These are phyloP conservation scores for Verticillium klebahnii DNA, from an alignment of 2,329 filamentous ascomycete genomes.

Conservation along the genomic window DNA sequence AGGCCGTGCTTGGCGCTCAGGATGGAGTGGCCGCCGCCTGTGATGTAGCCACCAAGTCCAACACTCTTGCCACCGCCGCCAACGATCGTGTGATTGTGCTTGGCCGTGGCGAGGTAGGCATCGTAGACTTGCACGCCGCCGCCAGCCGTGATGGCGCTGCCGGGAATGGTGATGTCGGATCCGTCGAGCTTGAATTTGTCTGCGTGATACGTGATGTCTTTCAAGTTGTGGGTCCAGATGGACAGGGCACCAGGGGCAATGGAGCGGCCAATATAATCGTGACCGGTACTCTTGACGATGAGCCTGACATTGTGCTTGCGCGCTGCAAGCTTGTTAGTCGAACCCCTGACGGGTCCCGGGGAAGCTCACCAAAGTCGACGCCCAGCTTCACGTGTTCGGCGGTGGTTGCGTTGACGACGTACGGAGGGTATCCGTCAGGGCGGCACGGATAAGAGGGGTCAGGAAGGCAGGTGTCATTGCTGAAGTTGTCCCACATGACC, in stretches of 20 bases:
- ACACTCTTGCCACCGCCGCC: constrained; percentile 52
- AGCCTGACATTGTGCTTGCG: constrained; percentile 37
- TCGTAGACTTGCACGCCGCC: constrained; percentile 49
- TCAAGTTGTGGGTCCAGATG: constrained; percentile 49
- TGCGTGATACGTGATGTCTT: constrained; percentile 12
- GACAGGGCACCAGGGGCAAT: constrained; percentile 46
- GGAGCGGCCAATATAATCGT: constrained; percentile 40
- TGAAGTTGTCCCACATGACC: constrained; percentile 35
- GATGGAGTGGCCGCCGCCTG: constrained; percentile 56
- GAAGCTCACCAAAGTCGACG: constrained; percentile 36
- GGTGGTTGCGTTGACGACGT: constrained; percentile 28
- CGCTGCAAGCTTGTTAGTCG: constrained; percentile 10
- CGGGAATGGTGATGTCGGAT: constrained; percentile 34
- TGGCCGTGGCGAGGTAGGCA: constrained; percentile 39
- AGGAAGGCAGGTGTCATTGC: constrained; percentile 47
- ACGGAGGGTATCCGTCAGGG: constrained; percentile 26
- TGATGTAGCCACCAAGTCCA: constrained; percentile 55
- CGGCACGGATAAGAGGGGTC: constrained; percentile 27
- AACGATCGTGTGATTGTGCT: constrained; percentile 43
- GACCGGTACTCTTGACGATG: constrained; percentile 33
- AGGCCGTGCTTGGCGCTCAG: constrained; percentile 51
- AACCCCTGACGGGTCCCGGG: neutral
- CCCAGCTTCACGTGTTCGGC: constrained; percentile 25
- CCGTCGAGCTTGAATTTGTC: constrained; percentile 21
- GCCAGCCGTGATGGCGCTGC: constrained; percentile 45